Base-by-base conservation (phyloP, 805 yeast species). In the Lipomyces starkeyi region DNA sequence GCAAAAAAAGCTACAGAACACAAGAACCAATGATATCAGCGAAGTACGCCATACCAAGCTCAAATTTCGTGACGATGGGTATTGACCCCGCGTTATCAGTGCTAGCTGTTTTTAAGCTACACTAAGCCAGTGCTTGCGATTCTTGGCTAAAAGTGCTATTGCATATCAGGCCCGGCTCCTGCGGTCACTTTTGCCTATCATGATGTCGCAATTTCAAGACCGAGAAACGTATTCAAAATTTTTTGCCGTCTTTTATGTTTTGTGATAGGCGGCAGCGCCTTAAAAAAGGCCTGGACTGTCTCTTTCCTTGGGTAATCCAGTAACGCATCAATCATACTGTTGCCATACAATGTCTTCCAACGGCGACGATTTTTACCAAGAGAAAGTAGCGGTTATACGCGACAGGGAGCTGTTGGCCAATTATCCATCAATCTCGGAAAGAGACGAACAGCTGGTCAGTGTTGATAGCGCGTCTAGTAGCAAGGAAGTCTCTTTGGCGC, bases 151-250 rank as follows among this genome's bases (percentile, higher is more conserved):
- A 49, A 49, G 54, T 49, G 54, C 54, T 49, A 29, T 29, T 29
- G 32, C 32, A 29, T 29, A 29, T 29, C 32, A 5, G 25, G 25
- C 11, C 27, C 25, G 20, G 3, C 11, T 1, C 54, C n/a, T n/a
- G 14, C 17, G 1, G 17, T 11, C 27, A 17, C 9, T 9, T n/a
- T 49, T 5, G 20, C 25, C 4, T n/a, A 49, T n/a, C 54, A 35
- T 35, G 27, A 49, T 49, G 54, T n/a, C 25, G 54, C 54, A 49
- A 49, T 49, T 49, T 49, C 54, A 49, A n/a, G 54, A 49, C 25
- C 5, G 54, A 49, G 2, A 49, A 49, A 49, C 54, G 25, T n/a
- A 49, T 49, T 49, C 2, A 1, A n/a, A 6, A 9, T 17, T 49
- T 49, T 49, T 49, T 17, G 29, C 4, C 2, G 3, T 17, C 17